Evolutionary conservation across 306 rosid species (phyloP).

Genomic region (Lathyrus sativus): DNA sequence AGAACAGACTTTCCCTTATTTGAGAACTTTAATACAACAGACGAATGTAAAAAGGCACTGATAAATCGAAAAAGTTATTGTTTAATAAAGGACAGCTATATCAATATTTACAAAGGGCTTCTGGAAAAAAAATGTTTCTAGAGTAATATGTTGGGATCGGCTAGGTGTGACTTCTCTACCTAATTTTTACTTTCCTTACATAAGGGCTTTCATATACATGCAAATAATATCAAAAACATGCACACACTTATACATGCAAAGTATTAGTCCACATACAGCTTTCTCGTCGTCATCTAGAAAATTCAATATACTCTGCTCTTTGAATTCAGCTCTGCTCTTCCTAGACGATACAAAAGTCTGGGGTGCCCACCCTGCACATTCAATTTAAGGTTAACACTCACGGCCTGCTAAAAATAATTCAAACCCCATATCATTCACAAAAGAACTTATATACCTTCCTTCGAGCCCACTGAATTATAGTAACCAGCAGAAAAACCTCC

Average conservation of each 20-base stretch:
- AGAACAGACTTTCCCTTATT: conserved; percentile 20
- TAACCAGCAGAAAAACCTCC: conserved; percentile 97
- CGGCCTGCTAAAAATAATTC: conserved; percentile 5
- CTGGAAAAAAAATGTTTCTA: conserved; percentile 7
- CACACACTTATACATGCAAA: conserved; percentile 23
- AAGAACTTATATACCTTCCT: conserved; percentile 73
- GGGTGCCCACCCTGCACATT: conserved; percentile 90
- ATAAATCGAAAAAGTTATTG: background rate
- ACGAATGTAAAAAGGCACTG: conserved; percentile 16
- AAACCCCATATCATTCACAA: conserved; percentile 11
- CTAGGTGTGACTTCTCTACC: conserved; percentile 29
- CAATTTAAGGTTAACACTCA: conserved; percentile 31
- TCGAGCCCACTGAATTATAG: conserved; percentile 86
- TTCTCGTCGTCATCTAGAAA: conserved; percentile 95
- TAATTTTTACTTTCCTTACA: conserved; percentile 8
- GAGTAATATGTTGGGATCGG: conserved; percentile 15
- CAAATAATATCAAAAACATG: conserved; percentile 21
- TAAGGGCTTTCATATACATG: conserved; percentile 20
- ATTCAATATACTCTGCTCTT: conserved; percentile 74
- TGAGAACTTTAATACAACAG: conserved; percentile 24
- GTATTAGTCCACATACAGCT: conserved; percentile 59
- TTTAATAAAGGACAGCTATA: conserved; percentile 6
- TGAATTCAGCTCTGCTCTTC: conserved; percentile 88
- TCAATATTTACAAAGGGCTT: conserved; percentile 4
- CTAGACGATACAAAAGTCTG: conserved; percentile 86